Base-by-base conservation (phyloP, 2,329 filamentous ascomycete species). In the Trichoderma oligosporum region DNA sequence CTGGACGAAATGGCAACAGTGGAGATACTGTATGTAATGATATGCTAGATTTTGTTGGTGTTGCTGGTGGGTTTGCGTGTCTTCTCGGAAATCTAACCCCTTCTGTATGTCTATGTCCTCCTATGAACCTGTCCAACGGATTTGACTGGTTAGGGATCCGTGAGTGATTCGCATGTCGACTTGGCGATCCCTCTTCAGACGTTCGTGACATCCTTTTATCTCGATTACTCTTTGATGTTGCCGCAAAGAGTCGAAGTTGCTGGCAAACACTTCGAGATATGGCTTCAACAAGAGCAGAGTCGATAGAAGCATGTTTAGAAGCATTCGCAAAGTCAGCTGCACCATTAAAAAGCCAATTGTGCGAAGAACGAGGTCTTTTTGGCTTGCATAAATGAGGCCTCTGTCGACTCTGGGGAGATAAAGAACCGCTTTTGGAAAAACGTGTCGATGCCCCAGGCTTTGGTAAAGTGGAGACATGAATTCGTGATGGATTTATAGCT, bases 1-100 rank as follows among this genome's bases (percentile, higher is more conserved):
- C 75, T 4, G 75, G 70, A 45, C 74, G 76, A 63, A 78, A 84
- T 2, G 81, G 81, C 24, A 82, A 65, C 2, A 84, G 68, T 27
- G 78, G 79, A 24, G 76, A 73, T 16, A 84, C 72, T 2, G 82
- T 84, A 58, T 76, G 74, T 44, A 77, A 68, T 39, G 75, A 82
- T 47, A 67, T 62, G n/a, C 67, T 71, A 2, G 77, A 77, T 11
- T 71, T 70, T 1, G 73, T 62, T 29, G 59, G 70, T 47, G 74
- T 76, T 4, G 78, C 71, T 1, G 74, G 76, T 9, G 71, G 70
- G 14, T 73, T 62, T 1, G 71, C 70, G 25, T 69, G 59, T 56
- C 73, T 77, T 0, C 73, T 72, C 33, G 71, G 67, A 9, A 69
- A 68, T 18, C 67, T 69, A 9, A 73, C 68, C 4, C 69, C 70